phyloP scores from a whole-genome alignment of 139 green algal genomes.

The Chlorella vulgaris region DNA sequence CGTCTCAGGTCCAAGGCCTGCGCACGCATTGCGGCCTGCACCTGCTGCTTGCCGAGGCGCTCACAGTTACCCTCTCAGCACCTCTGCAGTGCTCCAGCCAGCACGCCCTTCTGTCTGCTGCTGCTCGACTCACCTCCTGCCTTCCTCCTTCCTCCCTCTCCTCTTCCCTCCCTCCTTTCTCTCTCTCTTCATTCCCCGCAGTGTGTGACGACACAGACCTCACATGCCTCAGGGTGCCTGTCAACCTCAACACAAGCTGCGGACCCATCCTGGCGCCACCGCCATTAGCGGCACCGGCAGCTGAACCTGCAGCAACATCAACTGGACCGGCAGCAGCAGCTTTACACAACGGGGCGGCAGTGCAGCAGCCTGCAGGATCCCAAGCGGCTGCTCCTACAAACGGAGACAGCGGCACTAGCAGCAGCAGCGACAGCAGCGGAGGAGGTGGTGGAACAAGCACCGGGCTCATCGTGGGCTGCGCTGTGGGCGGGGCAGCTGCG shows the following conservation, averaged over 20 bases:
- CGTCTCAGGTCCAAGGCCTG: too few species aligned
- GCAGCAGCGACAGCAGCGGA: neutral
- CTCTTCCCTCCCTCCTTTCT: neutral
- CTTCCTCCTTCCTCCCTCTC: neutral
- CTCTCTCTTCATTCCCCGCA: neutral
- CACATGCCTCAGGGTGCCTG: neutral
- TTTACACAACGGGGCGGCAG: neutral
- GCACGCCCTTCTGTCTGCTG: neutral
- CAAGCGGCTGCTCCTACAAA: neutral
- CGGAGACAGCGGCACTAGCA: neutral
- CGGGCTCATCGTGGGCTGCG: constrained; percentile 2
- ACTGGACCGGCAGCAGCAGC: neutral
- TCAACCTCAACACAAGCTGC: constrained; percentile 10
- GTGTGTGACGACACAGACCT: constrained; percentile 30
- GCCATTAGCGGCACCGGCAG: neutral
- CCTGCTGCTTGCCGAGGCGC: neutral
- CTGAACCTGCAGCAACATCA: neutral
- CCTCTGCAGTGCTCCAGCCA: neutral
- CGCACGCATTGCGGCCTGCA: neutral
- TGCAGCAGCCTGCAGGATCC: too few species aligned
- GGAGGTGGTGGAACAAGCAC: neutral
- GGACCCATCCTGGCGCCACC: neutral
- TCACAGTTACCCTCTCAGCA: neutral
- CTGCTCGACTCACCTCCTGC: neutral
- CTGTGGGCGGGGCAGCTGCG: neutral